phyloP scores from a whole-genome alignment of 805 yeast genomes.

The Saturnispora halmiae region DNA sequence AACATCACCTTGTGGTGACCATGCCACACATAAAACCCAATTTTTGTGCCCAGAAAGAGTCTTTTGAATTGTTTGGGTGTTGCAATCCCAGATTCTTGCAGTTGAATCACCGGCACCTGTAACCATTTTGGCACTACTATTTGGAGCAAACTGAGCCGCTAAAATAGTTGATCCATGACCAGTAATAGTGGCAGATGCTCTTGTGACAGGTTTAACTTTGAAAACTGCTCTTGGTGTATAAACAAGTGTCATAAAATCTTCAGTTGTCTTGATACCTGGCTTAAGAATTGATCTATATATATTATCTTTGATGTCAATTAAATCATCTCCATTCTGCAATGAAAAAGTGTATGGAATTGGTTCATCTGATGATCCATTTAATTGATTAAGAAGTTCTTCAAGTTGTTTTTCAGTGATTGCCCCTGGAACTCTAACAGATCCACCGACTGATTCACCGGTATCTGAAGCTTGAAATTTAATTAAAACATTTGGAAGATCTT shows the following conservation, averaged over 20 bases:
- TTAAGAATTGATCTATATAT: slow-evolving; percentile 72
- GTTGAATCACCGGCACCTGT: slow-evolving; percentile 96
- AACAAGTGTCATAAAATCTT: slow-evolving; percentile 83
- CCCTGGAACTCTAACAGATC: slow-evolving; percentile 86
- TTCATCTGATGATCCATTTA: slow-evolving; percentile 62
- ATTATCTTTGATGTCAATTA: slow-evolving; percentile 70
- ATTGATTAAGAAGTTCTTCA: slow-evolving; percentile 76
- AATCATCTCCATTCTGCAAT: slow-evolving; percentile 41
- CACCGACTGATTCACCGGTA: slow-evolving; percentile 79
- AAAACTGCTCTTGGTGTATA: slow-evolving; percentile 94
- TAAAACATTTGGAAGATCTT: slow-evolving; percentile 76
- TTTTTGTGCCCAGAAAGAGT: slow-evolving; percentile 78
- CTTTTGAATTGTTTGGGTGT: slow-evolving; percentile 82
- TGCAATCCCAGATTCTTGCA: slow-evolving; percentile 94
- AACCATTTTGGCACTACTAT: slow-evolving; percentile 73
- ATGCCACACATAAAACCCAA: slow-evolving; percentile 88
- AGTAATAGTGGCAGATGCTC: slow-evolving; percentile 85
- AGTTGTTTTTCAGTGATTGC: slow-evolving; percentile 75
- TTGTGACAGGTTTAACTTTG: slow-evolving; percentile 82
- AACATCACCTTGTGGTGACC: slow-evolving; percentile 85
- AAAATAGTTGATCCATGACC: slow-evolving; percentile 94
- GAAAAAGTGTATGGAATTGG: slow-evolving; percentile 88
- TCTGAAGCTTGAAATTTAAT: slow-evolving; percentile 89
- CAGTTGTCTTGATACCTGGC: slow-evolving; percentile 83
- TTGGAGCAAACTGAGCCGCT: slow-evolving; percentile 90